phyloP scores from a whole-genome alignment of 441 rosid genomes.

The Gossypium lobatum region DNA sequence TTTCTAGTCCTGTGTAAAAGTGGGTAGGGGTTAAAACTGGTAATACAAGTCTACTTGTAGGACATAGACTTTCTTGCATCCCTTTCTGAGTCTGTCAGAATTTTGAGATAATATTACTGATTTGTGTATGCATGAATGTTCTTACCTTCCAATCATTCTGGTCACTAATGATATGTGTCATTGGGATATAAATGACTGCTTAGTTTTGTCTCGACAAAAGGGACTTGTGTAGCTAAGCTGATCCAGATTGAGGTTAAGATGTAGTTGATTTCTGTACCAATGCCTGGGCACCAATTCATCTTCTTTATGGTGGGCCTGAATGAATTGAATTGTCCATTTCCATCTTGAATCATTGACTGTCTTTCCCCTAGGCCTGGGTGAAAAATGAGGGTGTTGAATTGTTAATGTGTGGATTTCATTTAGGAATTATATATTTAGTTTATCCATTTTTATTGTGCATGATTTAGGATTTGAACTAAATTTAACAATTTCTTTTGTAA shows the following conservation, averaged over 20 bases:
- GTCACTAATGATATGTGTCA: background rate
- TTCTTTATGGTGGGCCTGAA: background rate
- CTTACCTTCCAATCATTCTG: background rate
- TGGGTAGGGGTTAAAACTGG: background rate
- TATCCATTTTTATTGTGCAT: background rate
- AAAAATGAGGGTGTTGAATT: background rate
- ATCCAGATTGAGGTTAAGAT: background rate
- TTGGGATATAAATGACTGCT: background rate
- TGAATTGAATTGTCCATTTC: background rate
- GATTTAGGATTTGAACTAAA: background rate
- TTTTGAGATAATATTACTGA: background rate
- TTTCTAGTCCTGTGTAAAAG: background rate
- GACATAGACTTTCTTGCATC: background rate
- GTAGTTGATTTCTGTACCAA: background rate
- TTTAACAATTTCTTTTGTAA: background rate
- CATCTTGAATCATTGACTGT: background rate
- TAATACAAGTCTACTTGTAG: conserved; percentile 2
- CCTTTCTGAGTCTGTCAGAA: background rate
- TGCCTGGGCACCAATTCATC: background rate
- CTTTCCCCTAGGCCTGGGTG: background rate
- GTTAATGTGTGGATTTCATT: background rate
- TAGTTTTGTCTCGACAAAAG: background rate
- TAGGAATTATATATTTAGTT: background rate
- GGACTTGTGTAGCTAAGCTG: background rate
- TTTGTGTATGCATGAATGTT: background rate